Evolutionary conservation across 2,329 filamentous ascomycete genomes (phyloP).

Genomic region (Verticillium alfalfae): DNA sequence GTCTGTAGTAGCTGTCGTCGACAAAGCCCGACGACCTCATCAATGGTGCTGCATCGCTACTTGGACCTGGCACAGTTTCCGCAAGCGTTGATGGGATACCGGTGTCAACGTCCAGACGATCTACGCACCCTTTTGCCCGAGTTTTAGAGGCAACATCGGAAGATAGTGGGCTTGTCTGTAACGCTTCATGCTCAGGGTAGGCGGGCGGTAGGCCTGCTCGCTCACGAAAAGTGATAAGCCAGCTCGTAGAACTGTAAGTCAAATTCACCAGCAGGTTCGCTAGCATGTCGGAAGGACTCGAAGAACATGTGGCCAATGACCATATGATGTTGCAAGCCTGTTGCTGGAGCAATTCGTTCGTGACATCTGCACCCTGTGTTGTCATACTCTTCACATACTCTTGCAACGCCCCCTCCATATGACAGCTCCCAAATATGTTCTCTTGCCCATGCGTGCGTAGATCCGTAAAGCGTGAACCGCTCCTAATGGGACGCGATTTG

Average conservation of each 20-base stretch:
- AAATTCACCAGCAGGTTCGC: slow-evolving; percentile 52
- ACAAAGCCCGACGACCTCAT: slow-evolving; percentile 30
- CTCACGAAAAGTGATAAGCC: slow-evolving; percentile 36
- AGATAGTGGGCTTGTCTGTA: not conserved
- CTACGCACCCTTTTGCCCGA: not conserved
- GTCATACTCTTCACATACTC: slow-evolving; percentile 46
- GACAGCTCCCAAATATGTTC: slow-evolving; percentile 50
- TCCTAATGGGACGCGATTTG: slow-evolving; percentile 40
- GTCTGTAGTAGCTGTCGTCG: slow-evolving; percentile 56
- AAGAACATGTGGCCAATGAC: slow-evolving; percentile 46
- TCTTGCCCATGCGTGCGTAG: slow-evolving; percentile 54
- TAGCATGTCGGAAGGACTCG: slow-evolving; percentile 40
- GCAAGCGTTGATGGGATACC: not conserved
- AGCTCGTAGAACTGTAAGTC: slow-evolving; percentile 41
- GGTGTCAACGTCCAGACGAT: not conserved
- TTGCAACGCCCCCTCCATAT: slow-evolving; percentile 46
- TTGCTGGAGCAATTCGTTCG: slow-evolving; percentile 53
- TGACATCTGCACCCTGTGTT: slow-evolving; percentile 53
- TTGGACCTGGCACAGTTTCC: not conserved
- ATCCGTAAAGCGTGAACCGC: slow-evolving; percentile 36
- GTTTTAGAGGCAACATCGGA: not conserved
- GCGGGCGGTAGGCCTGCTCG: not conserved
- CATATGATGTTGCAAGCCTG: slow-evolving; percentile 55
- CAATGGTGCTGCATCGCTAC: not conserved
- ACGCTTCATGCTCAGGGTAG: not conserved